Evolutionary conservation across 106 monocot species (phyloP), one percentile per base, ranked within the genome.

Genomic region (Apostasia shenzhenica): DNA sequence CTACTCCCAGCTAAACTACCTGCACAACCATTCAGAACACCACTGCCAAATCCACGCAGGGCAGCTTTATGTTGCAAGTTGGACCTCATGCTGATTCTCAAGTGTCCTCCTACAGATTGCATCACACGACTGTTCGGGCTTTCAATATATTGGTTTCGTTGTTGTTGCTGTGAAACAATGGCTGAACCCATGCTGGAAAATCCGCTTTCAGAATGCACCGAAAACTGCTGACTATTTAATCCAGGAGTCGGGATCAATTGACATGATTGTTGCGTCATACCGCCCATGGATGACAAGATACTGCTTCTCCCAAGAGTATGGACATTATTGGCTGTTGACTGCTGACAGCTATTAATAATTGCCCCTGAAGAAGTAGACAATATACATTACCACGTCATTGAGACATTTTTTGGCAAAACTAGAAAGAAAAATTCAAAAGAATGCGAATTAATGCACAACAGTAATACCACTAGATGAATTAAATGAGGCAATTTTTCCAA

Each of bases 231-330:
- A 81, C 81, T 83, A 66, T 78, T 93, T 46, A 93, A 88, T 54
- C 99, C 93, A 71, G 93, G 99, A 44, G 99, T 90, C 45, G 93
- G 99, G 11, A 99, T 90, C 93, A 99, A 90, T 61, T 87, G 89
- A 61, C 73, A 90, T 67, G 81, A 72, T 71, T 80, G 82, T 49
- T 77, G 76, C 59, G 76, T 70, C 37, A 90, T 55, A 26, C 26
- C 26, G 64, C 71, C 77, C 45, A 69, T 59, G 39, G 87, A 77
- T 43, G 82, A 58, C 59, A 85, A 62, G 2, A 73, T 72, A 78
- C 49, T 83, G 55, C 57, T 86, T 54, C 73, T 78, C 63, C 81
- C 73, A 55, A 77, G 72, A 70, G 78, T 74, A 50, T 84, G 60
- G 42, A 80, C 57, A 70, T 79, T 50, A 70, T 79, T 89, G 54